Percentiles rank a stretch among this genome's conserved stretches.
Evolutionary conservation across 805 yeast species (phyloP).

Genomic region (Schizosaccharomyces pombe): DNA sequence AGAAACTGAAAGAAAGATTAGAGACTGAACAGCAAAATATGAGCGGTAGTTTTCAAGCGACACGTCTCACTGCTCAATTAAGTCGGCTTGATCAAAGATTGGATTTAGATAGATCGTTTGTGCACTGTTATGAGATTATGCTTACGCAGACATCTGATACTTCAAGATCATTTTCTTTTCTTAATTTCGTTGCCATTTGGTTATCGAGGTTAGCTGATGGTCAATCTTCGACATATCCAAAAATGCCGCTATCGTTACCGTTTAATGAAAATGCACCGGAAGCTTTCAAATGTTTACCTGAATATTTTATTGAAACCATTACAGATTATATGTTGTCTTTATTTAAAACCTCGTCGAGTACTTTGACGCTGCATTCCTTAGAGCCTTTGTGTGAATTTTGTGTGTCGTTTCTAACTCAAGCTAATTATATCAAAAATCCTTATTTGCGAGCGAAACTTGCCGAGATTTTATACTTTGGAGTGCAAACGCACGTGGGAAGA

Average conservation of each 20-base stretch:
- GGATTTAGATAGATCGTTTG: constrained; percentile 18
- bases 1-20: constrained; percentile 27
- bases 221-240: constrained; percentile 33
- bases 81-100: constrained; percentile 21
- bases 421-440: constrained; percentile 53
- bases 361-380: constrained; percentile 7
- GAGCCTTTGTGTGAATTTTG: constrained; percentile 37
- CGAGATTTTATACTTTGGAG: constrained; percentile 56
- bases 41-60: constrained; percentile 9
- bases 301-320: constrained; percentile 61
- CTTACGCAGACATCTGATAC: constrained; percentile 35
- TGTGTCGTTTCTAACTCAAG: constrained; percentile 54
- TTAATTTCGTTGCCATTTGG: constrained; percentile 53
- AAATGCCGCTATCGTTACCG: constrained; percentile 27
- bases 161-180: constrained; percentile 47
- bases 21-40: constrained; percentile 19
- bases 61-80: constrained; percentile 15
- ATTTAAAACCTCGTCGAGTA: constrained; percentile 20
- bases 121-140: constrained; percentile 36
- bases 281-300: constrained; percentile 68
- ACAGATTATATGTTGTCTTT: constrained; percentile 46
- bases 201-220: constrained; percentile 56
- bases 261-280: constrained; percentile 32
- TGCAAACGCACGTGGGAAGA: constrained; percentile 20
- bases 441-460: constrained; percentile 71